Evolutionary conservation across 768 basidiomycete species (phyloP), one percentile per base, ranked within the genome.

Genomic region (Rubroboletus pulcherrimus): DNA sequence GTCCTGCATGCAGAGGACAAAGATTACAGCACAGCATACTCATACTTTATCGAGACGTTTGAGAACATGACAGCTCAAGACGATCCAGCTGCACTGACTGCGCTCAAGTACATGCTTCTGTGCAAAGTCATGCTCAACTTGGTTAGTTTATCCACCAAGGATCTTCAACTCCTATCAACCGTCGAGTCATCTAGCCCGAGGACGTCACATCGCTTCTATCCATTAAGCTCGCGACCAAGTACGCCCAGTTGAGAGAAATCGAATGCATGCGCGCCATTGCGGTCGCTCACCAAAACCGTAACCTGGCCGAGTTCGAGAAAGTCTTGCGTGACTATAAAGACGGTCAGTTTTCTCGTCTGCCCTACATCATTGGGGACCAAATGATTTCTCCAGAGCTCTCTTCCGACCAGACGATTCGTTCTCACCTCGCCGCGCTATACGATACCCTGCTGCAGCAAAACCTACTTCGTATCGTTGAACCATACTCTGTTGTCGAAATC

Each of bases 81-180:
- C 19, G 87, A 92, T 60, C 81, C 84, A 0, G 65, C 72, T 37
- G 93, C 93, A 1, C 77, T 97, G 19, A 83, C 81, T 2, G 93
- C 93, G 5, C 77, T 99, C 61, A 98, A 99, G 73, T 98, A 99
- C 73, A 97, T 98, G 96, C 79, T 98, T 15, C 72, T 98, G 43
- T 99, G 97, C 73, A 98, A 99, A 71, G 87, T 99, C 68, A 99
- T 99, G 96, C 78, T 98, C 59, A 93, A 93, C 66, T 71, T 96
- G 67, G 95, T 96, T 56, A 60, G 86, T 78, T 44, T 29, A 21
- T 50, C 39, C 30, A 6, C 29, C n/a, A 17, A 21, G 21, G 4
- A 40, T 34, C 45, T 11, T 12, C 5, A 33, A 15, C 17, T 15
- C 10, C 15, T 41, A 26, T 38, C 46, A 9, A 58, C 30, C 33